Base-by-base conservation (phyloP, 208 protist species). In the Angomonas deanei region DNA sequence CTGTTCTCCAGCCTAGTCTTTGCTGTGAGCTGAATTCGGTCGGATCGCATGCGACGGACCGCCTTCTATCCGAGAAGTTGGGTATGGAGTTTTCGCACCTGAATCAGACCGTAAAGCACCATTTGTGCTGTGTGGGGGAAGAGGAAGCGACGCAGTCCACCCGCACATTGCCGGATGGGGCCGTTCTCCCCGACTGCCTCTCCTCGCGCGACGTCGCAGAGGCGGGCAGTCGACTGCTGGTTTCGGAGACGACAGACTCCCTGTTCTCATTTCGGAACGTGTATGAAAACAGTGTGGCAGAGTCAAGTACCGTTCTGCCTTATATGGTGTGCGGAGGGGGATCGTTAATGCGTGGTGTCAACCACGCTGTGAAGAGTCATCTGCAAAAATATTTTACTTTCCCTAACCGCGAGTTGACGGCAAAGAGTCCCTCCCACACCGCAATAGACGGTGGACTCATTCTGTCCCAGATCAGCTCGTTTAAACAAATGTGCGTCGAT, bases 401-500 rank as follows among this genome's bases (percentile, higher is more conserved):
- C 23, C 3, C 42, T 5, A 5, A 8, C 8, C 42, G 42, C 5
- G 42, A 50, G 19, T 23, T 50, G 42, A 5, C 23, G 3, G 42
- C 80, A 31, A 72, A 74, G 32, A 75, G 74, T 39, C 53, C 72
- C 3, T 61, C 65, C 19, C 69, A 78, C 23, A 80, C 78, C 3
- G 61, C 88, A 0, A 55, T 85, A 3, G 81, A 75, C 36, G 88
- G 88, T 8, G 83, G 75, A 23, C 60, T 76, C 19, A 92, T 92
- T 48, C 23, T 90, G 0, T 83, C 84, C 1, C 85, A 91, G 52
- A 67, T 94, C 19, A 87, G 76, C 55, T 77, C 74, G 17, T 92
- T 94, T 66, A 91, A 91, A 64, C 61, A 71, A 56, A 84, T 94
- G 74, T 92, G 83, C 53, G 42, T 91, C 4, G 70, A 50, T 11